Conservation (phyloP, 129 eudicot genomes). For the Chrysanthemum seticuspe region DNA sequence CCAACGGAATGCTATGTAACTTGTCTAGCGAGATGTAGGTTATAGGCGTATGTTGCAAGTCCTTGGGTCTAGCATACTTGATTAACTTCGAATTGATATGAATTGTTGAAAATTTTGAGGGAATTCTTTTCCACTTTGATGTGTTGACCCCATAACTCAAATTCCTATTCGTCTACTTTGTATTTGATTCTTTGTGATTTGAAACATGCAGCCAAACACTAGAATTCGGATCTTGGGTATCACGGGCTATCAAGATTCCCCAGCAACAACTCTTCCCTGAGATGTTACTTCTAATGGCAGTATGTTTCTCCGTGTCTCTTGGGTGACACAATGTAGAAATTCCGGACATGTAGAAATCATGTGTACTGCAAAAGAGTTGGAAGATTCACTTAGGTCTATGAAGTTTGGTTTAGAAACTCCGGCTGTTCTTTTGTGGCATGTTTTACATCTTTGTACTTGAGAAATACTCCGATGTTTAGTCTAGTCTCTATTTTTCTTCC, state of each 20-base stretch:
- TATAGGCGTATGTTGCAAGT: not conserved
- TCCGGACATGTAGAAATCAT: not conserved
- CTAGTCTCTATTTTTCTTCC: constrained; percentile 18
- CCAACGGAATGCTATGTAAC: not conserved
- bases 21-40: not conserved
- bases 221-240: constrained; percentile 80
- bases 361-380: not conserved
- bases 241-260: constrained; percentile 79
- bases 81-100: not conserved
- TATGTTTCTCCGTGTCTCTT: constrained; percentile 1
- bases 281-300: not conserved
- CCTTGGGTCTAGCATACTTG: not conserved
- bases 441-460: constrained; percentile 29
- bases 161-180: not conserved
- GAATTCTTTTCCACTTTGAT: not conserved
- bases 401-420: constrained; percentile 15
- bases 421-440: constrained; percentile 23
- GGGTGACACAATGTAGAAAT: not conserved
- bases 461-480: constrained; percentile 25
- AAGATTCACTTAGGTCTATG: constrained; percentile 6
- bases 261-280: constrained; percentile 53
- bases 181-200: constrained; percentile 22
- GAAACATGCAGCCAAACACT: constrained; percentile 75
- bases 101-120: not conserved
- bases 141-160: not conserved